Base-by-base conservation (phyloP, 2,329 filamentous ascomycete genomes). In the Gliomastix tumulicola region DNA sequence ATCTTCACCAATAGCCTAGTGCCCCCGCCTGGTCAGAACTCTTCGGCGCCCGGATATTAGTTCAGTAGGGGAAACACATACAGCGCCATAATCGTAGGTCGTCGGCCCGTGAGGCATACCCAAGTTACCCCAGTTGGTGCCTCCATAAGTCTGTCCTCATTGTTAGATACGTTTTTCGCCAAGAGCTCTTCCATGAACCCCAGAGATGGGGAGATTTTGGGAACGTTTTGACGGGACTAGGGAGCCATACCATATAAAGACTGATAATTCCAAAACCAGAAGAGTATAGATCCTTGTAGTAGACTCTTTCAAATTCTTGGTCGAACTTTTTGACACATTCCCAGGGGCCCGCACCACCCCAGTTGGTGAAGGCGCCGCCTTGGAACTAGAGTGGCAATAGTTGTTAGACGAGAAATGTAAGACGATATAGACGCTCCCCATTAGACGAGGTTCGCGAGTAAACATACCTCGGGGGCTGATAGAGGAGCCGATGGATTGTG, bases 111-210 rank as follows among this genome's bases (percentile, higher is more conserved):
- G 79, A 9, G 80, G 71, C 44, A 87, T 76, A 0, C 84, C 82
- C 5, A 87, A 57, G 43, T 88, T 89, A 0, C 85, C 85, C 86
- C 85, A 90, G 52, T 90, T 92, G 0, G 85, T 89, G 6, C 85
- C 86, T 12, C 86, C 86, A 45, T 72, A 85, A 1, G 73, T 79
- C 73, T 75, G 22, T 3, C 23, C 34, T 44, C 22, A n/a, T 25
- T 25, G n/a, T 25, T 25, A 25, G 9, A n/a, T n/a, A 9, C 22
- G n/a, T 25, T 25, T n/a, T 9, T 25, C 22, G n/a, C 9, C 9
- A 9, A 9, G 22, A n/a, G 22, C n/a, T 9, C 9, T 25, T 25
- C 22, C 22, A 25, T 25, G 22, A 9, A 9, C n/a, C n/a, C n/a
- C n/a, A n/a, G n/a, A n/a, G n/a, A n/a, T n/a, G n/a, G n/a, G n/a